These are phyloP conservation scores for Nelumbo lutea DNA, from an alignment of 164 flowering plant genomes.

Conservation along the genomic window DNA sequence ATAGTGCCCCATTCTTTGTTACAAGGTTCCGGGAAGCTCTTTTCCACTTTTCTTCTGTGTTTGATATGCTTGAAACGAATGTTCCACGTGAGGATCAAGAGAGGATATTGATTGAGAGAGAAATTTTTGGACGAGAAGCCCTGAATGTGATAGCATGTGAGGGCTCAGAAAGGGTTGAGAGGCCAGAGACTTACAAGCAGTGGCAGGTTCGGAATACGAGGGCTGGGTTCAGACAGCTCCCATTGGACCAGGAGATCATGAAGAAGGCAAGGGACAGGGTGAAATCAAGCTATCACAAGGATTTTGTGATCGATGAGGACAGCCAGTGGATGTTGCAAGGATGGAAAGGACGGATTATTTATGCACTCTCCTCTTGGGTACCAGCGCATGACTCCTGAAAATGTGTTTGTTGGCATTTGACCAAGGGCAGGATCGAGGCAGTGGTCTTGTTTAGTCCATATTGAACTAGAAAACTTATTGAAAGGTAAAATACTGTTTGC, in stretches of 20 bases:
- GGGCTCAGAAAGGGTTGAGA: constrained; percentile 77
- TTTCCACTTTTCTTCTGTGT: constrained; percentile 69
- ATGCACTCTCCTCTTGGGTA: constrained; percentile 63
- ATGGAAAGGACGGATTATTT: constrained; percentile 74
- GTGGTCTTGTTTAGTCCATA: background rate
- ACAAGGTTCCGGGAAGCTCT: constrained; percentile 79
- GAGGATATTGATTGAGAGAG: constrained; percentile 63
- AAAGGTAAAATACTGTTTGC: constrained; percentile 3
- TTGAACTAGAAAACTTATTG: background rate
- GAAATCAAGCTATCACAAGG: constrained; percentile 49
- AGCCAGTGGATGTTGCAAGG: constrained; percentile 72
- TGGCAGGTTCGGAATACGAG: constrained; percentile 62
- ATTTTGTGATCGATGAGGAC: constrained; percentile 66
- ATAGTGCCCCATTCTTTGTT: constrained; percentile 74
- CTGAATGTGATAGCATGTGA: constrained; percentile 79
- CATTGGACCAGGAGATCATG: constrained; percentile 40
- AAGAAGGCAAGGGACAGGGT: constrained; percentile 36
- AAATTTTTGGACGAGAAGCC: constrained; percentile 57
- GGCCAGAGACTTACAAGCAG: constrained; percentile 90
- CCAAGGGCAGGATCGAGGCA: background rate
- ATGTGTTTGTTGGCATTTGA: background rate
- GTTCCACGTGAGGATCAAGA: constrained; percentile 58
- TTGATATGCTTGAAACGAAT: constrained; percentile 72
- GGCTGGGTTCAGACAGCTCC: constrained; percentile 66
- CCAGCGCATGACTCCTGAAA: constrained; percentile 25